Conservation (phyloP, 2,329 filamentous ascomycete species). For the Colletotrichum sp. region DNA sequence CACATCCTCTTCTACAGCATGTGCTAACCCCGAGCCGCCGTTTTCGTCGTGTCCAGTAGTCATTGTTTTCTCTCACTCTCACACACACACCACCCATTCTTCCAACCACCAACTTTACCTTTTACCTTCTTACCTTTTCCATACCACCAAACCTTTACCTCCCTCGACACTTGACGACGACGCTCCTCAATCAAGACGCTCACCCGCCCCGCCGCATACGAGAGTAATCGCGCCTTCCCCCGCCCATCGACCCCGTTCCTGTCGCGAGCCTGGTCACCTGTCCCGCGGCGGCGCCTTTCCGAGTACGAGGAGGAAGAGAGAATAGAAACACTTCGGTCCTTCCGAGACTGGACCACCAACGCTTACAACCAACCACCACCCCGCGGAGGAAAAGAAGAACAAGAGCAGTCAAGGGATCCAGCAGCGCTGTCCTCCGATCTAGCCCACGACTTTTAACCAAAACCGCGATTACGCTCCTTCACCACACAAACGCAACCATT, state of each 20-base stretch:
- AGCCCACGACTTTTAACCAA: constrained; percentile 7
- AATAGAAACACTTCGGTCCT: constrained; percentile 1
- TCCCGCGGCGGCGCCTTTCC: neutral
- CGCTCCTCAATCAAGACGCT: neutral
- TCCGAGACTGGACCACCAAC: neutral
- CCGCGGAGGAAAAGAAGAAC: constrained; percentile 6
- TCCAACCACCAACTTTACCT: constrained; percentile 4
- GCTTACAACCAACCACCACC: neutral
- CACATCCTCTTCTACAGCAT: constrained; percentile 20
- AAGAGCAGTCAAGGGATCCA: constrained; percentile 46
- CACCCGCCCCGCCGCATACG: constrained; percentile 1
- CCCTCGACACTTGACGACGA: neutral
- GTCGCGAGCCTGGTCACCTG: constrained; percentile 15
- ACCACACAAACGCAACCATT: constrained; percentile 17
- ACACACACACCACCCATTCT: constrained; percentile 1
- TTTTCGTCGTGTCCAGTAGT: constrained; percentile 16
- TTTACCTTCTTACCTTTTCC: neutral
- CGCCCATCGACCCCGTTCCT: neutral
- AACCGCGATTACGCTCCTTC: constrained; percentile 27
- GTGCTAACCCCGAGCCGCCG: constrained; percentile 21
- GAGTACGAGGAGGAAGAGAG: constrained; percentile 13
- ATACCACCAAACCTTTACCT: neutral
- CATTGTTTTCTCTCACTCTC: constrained; percentile 20
- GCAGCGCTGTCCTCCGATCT: constrained; percentile 53
- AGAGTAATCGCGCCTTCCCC: neutral